Evolutionary conservation across 495 filamentous ascomycete species (phyloP), one percentile per base, ranked within the genome.

Genomic region (Margaritispora aquatica): DNA sequence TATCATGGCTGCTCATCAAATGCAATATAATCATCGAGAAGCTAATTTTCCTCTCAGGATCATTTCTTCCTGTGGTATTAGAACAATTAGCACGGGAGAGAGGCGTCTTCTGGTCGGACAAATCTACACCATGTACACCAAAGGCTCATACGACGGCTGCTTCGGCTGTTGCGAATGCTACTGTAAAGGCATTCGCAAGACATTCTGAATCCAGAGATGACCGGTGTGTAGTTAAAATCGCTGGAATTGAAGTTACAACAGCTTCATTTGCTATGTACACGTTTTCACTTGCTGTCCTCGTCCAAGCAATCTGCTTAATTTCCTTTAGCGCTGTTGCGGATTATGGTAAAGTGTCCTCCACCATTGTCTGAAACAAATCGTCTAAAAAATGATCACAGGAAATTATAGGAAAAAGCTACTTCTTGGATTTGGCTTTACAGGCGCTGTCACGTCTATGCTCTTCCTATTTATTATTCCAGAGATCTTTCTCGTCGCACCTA

Each of bases 251-350:
- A 64, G 84, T 97, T 68, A 97, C 96, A 70, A 96, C 94, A 11
- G 91, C 94, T 19, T 95, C 89, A 74, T 97, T 97, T 72, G 94
- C 95, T 59, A 92, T 98, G 88, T 98, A 97, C 74, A 96, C 90
- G 3, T 97, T 97, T 72, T 95, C 90, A 49, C 70, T 96, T 58
- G 93, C 89, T 68, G 94, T 97, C 0, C 69, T 96, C 15, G 66
- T 96, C 26, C 94, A 98, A 71, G 85, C 92, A 5, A 73, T 97
- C n/a, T 71, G 97, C 31, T 91, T 98, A 31, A 87, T 98, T 57
- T 94, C 90, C 57, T 96, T 98, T 81, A 92, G 88, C 61, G 93
- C 89, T 26, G 94, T 93, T 50, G 94, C 94, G 38, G 94, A 98
- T 70, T 92, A 97, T 71, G 65, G 65, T 67, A 51, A 51, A 52